These are phyloP conservation scores for Diaporthe caulivora DNA, from an alignment of 2,329 filamentous ascomycete species.

Conservation along the genomic window DNA sequence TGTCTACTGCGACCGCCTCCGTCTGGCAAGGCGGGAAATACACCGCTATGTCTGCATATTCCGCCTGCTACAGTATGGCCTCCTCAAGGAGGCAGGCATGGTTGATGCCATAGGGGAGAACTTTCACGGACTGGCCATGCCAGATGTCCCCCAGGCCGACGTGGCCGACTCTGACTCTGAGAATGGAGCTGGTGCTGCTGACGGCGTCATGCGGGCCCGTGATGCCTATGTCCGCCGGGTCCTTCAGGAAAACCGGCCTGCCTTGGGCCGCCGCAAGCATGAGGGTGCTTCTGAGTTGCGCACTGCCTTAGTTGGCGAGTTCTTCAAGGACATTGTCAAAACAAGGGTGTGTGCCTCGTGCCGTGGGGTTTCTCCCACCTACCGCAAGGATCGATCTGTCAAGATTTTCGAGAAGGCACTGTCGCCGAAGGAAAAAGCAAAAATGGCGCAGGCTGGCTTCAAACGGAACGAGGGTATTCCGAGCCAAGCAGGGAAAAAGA, in stretches of 20 bases:
- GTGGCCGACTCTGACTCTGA: conserved; percentile 75
- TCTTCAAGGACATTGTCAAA: conserved; percentile 79
- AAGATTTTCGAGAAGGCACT: conserved; percentile 94
- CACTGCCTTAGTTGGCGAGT: conserved; percentile 81
- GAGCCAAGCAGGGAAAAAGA: conserved; percentile 54
- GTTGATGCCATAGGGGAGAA: conserved; percentile 67
- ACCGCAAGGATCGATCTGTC: conserved; percentile 89
- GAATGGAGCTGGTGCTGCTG: conserved; percentile 62
- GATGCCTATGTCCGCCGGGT: conserved; percentile 79
- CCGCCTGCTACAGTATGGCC: conserved; percentile 84
- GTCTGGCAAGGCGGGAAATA: conserved; percentile 80
- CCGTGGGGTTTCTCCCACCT: conserved; percentile 80
- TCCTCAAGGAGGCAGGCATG: conserved; percentile 76
- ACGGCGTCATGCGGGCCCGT: conserved; percentile 64
- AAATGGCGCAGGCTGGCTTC: conserved; percentile 79
- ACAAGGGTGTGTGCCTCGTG: conserved; percentile 77
- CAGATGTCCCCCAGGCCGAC: conserved; percentile 56
- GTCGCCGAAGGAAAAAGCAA: conserved; percentile 78
- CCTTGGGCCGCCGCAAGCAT: conserved; percentile 75
- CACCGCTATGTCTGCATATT: conserved; percentile 88
- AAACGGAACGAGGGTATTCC: conserved; percentile 79
- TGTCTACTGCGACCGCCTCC: conserved; percentile 89
- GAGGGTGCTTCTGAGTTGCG: conserved; percentile 85
- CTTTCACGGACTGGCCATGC: conserved; percentile 57
- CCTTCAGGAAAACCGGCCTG: conserved; percentile 71